phyloP scores from a whole-genome alignment of 73 alveolate genomes.

The Tetrahymena elliotti region DNA sequence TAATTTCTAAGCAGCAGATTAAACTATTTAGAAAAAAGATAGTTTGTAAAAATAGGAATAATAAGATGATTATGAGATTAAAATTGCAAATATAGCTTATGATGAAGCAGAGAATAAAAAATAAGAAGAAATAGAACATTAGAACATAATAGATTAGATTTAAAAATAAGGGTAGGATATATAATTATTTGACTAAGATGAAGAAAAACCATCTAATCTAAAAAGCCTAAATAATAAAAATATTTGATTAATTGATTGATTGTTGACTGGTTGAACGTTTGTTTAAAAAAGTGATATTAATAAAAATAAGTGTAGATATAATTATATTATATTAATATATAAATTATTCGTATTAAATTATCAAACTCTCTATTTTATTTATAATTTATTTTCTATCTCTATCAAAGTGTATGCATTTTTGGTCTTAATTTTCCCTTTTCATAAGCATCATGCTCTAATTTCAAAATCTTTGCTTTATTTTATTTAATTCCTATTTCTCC shows the following conservation, averaged over 20 bases:
- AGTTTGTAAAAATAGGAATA: too few species aligned
- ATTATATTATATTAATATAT: too few species aligned
- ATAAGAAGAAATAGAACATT: not conserved
- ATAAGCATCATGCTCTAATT: too few species aligned
- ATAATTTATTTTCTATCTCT: not conserved
- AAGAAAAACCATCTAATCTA: not conserved
- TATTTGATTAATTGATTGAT: not conserved
- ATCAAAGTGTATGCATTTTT: not conserved
- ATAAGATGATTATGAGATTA: too few species aligned
- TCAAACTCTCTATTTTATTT: not conserved
- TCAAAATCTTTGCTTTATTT: too few species aligned
- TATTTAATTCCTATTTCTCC: too few species aligned
- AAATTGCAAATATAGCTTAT: too few species aligned
- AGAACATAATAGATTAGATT: too few species aligned
- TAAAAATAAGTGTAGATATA: not conserved
- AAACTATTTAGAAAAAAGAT: not conserved
- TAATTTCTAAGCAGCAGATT: not conserved
- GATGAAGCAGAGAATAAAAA: not conserved
- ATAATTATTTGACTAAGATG: not conserved
- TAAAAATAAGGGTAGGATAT: not conserved
- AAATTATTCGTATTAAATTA: not conserved
- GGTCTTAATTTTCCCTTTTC: not conserved
- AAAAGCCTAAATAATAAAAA: not conserved
- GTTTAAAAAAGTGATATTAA: not conserved
- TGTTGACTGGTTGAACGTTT: too few species aligned